A percentile compares a stretch with the other conserved stretches of the same genome.
These are phyloP conservation scores for Phytophthora idaei DNA, from an alignment of 352 stramenopile species.

Conservation along the genomic window DNA sequence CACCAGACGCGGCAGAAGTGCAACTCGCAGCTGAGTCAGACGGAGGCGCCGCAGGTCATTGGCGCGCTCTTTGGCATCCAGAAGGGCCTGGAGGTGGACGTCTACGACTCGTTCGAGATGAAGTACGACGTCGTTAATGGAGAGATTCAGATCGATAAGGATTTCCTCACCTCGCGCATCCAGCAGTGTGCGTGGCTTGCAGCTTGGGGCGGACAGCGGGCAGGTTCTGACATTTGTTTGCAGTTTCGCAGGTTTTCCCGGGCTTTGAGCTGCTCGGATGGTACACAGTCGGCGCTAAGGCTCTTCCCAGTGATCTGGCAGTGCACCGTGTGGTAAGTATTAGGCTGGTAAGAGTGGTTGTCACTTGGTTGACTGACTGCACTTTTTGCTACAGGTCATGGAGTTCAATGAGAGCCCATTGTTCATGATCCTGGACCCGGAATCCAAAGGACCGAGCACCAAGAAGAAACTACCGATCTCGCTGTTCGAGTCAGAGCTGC, in stretches of 20 bases:
- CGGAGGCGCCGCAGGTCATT: conserved; percentile 65
- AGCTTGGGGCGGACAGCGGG: not conserved
- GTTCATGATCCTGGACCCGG: conserved; percentile 78
- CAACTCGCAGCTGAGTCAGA: conserved; percentile 53
- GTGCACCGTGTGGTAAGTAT: conserved; percentile 71
- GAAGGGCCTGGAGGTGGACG: conserved; percentile 76
- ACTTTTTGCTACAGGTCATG: conserved; percentile 60
- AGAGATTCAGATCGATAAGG: conserved; percentile 80
- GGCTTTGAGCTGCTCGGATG: conserved; percentile 89
- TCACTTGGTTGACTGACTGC: not conserved
- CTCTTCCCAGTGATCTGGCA: conserved; percentile 69
- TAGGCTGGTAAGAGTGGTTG: not conserved
- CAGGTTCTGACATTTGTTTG: conserved; percentile 2
- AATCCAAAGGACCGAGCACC: conserved; percentile 59
- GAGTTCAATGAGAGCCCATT: conserved; percentile 89
- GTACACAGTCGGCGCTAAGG: conserved; percentile 85
- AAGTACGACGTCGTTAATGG: conserved; percentile 64
- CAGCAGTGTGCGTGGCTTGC: conserved; percentile 71
- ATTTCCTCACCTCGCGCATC: conserved; percentile 78
- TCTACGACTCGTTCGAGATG: conserved; percentile 92
- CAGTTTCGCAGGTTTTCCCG: conserved; percentile 86
- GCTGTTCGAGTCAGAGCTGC: conserved; percentile 87
- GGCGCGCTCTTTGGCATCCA: conserved; percentile 94
- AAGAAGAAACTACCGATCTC: conserved; percentile 91
- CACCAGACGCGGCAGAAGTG: conserved; percentile 92